Evolutionary conservation across 306 rosid species (phyloP), one percentile per base, ranked within the genome.

Genomic region (Malus asiatica): DNA sequence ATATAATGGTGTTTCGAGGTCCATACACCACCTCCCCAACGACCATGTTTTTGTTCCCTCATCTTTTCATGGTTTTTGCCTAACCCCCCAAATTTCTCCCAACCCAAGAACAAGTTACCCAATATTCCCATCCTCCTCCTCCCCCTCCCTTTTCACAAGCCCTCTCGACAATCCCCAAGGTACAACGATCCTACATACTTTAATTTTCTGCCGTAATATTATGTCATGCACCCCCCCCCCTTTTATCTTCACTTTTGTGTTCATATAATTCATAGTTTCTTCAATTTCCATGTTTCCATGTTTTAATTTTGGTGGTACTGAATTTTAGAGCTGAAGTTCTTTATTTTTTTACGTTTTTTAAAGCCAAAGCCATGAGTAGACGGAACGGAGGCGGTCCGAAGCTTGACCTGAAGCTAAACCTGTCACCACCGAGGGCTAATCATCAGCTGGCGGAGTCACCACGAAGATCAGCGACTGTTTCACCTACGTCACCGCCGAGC

Each of bases 341-440:
- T 12, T 46, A 0, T 46, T 46, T 48, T 15, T 35, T 14, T 13
- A 14, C 1, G 2, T 48, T 6, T 60, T 23, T 25, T 61, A 0
- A 27, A 13, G 66, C 38, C 66, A 27, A 64, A 35, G 51, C 51
- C 59, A 95, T 92, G 97, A 92, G 93, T 79, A 82, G 86, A 48
- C 81, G 91, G 63, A 92, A 84, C 78, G 93, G 88, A 86, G 76
- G 81, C 73, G 53, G 76, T 33, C 93, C 96, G n/a, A 92, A 88
- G 86, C 91, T 95, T 57, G 96, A 90, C 30, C 82, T 90, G 86
- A 90, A 90, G 89, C 87, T 95, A 76, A 95, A 95, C 86, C 88
- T 88, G 5, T 89, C 99, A 7, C 99, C 97, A 40, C 93, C 97
- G 29, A 85, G 90, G 84, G 67, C 75, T 30, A 66, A 19, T 6